These are phyloP conservation scores for Penicillium chermesinum DNA, from an alignment of 495 filamentous ascomycete species.

Conservation along the genomic window DNA sequence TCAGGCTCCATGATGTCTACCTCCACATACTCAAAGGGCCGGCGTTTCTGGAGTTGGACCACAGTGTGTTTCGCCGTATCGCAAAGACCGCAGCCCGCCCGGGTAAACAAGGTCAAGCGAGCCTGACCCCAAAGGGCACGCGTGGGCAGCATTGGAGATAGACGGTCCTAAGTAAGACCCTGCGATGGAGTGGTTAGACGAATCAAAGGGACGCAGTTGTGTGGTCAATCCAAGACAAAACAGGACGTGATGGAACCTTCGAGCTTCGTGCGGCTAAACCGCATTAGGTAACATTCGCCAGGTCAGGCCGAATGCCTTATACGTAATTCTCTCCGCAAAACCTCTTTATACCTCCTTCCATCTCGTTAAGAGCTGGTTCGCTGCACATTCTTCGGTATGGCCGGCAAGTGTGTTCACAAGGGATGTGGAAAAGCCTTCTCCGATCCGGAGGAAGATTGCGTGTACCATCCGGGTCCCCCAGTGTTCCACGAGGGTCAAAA, in stretches of 20 bases:
- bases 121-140: constrained; percentile 47
- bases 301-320: constrained; percentile 3
- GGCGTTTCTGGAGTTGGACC: constrained; percentile 60
- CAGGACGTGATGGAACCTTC: constrained; percentile 41
- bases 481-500: constrained; percentile 99
- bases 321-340: constrained; percentile 2
- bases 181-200: background rate
- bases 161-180: background rate
- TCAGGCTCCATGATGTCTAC: constrained; percentile 68
- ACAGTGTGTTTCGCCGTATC: constrained; percentile 67
- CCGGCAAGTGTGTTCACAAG: constrained; percentile 92
- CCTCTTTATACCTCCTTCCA: background rate
- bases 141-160: constrained; percentile 31
- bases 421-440: constrained; percentile 86
- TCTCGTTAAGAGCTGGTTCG: background rate
- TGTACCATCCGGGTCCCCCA: constrained; percentile 90
- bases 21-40: constrained; percentile 72
- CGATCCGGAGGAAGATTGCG: constrained; percentile 77
- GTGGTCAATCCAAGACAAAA: constrained; percentile 1
- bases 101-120: constrained; percentile 78
- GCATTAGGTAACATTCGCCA: constrained; percentile 21
- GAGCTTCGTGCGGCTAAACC: constrained; percentile 41
- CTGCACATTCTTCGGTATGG: constrained; percentile 48
- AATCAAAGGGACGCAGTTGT: background rate
- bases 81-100: constrained; percentile 74